Evolutionary conservation across 75 land plant species (phyloP).

Genomic region (Pinus taeda): DNA sequence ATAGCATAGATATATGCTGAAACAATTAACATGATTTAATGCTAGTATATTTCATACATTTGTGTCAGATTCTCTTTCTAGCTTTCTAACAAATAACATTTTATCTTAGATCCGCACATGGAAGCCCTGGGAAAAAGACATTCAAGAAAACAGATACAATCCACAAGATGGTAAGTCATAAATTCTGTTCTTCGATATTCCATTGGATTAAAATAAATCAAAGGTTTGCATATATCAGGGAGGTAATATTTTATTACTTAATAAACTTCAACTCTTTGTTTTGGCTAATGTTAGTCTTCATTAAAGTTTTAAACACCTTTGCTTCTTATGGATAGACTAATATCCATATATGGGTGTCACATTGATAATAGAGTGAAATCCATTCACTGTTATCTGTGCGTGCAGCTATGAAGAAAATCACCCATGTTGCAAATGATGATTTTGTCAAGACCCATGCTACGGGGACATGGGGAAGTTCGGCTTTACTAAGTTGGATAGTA

Average conservation of each 20-base stretch:
- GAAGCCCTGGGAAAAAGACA: slow-evolving; percentile 53
- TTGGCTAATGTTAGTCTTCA: neutral
- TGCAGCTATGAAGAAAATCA: slow-evolving; percentile 28
- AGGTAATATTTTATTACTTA: too few species aligned
- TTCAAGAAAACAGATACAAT: slow-evolving; percentile 12
- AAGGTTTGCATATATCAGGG: neutral
- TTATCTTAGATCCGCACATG: slow-evolving; percentile 33
- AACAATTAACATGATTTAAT: neutral
- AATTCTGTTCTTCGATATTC: neutral
- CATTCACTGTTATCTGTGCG: neutral
- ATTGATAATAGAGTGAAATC: neutral
- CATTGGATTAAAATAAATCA: too few species aligned
- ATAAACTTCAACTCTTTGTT: neutral
- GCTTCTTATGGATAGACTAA: neutral
- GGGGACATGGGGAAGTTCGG: slow-evolving; percentile 23
- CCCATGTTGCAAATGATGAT: slow-evolving; percentile 31
- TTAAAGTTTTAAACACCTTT: too few species aligned
- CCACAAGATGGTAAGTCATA: slow-evolving; percentile 11
- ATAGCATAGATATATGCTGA: too few species aligned
- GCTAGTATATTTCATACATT: neutral
- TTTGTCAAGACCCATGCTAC: slow-evolving; percentile 17
- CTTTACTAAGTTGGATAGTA: slow-evolving; percentile 43
- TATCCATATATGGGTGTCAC: neutral
- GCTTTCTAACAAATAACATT: neutral
- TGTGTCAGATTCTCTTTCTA: neutral